Evolutionary conservation across 73 alveolate species (phyloP).

Genomic region (Urostyla sp.): DNA sequence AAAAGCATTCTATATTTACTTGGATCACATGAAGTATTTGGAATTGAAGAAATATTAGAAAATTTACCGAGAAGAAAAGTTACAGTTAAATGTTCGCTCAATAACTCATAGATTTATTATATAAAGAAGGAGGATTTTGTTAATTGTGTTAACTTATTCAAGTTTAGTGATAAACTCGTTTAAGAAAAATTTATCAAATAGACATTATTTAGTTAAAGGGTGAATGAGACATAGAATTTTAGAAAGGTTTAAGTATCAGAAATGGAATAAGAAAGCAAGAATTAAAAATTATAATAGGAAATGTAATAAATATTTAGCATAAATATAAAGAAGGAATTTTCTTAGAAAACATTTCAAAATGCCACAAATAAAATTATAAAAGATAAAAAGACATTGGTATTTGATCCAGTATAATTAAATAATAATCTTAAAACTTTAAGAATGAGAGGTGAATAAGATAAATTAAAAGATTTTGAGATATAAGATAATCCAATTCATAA

Average conservation of each 20-base stretch:
- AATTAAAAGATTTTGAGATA: conserved; percentile 2
- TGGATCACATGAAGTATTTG: conserved; percentile 37
- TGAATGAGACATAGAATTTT: conserved; percentile 40
- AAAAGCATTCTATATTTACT: conserved; percentile 1
- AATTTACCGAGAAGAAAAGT: background rate
- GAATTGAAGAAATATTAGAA: conserved; percentile 43
- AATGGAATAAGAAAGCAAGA: background rate
- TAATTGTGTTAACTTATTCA: conserved; percentile 22
- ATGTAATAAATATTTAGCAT: conserved; percentile 6
- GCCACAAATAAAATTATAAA: conserved; percentile 14
- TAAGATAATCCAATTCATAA: background rate
- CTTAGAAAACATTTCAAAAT: conserved; percentile 12
- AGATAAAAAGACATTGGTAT: conserved; percentile 25
- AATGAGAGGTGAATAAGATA: conserved; percentile 34
- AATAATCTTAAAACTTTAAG: conserved; percentile 1
- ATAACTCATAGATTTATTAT: conserved; percentile 8
- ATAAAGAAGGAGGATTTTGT: conserved; percentile 49
- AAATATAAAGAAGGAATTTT: conserved; percentile 10
- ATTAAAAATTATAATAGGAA: background rate
- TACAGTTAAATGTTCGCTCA: conserved; percentile 31
- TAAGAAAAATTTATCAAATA: conserved; percentile 35
- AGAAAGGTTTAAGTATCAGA: conserved; percentile 7
- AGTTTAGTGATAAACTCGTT: conserved; percentile 35
- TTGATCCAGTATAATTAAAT: conserved; percentile 11
- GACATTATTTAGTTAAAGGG: background rate